Evolutionary conservation across 75 land plant genomes (phyloP), one percentile per base, ranked within the genome.

Genomic region (Chamaecyparis obtusa): DNA sequence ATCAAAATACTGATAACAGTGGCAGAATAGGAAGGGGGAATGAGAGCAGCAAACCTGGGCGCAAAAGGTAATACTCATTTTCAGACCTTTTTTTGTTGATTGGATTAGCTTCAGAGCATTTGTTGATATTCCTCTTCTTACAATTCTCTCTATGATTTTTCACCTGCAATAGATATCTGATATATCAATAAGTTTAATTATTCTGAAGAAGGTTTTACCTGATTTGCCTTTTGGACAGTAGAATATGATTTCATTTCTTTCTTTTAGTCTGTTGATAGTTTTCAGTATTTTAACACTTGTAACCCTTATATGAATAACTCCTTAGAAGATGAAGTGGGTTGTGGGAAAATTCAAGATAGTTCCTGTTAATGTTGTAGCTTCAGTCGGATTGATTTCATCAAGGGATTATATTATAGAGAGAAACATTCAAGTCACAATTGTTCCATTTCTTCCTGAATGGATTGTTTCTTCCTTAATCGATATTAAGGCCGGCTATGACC

Each of bases 21-120:
- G 72, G 88, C 7, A 92, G 92, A 88, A 39, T 91, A 88, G 93
- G 91, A 86, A 92, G 89, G 83, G 91, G 87, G 64, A 86, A 90
- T 87, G 97, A 93, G 85, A 90, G 91, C 83, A 88, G 95, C 17
- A 89, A 87, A 88, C 88, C 92, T 75, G 94, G 95, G 81, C 92
- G 98, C 72, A 96, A 94, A 85, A 96, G 93, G 98, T 96, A 91
- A 80, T 39, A 43, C n/a, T 85, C 74, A 33, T n/a, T 35, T 69
- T 43, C 48, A 80, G 49, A 24, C 21, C 13, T 5, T 44, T 44
- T 80, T 15, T 43, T 79, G 48, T 43, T 76, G 57, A 15, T 46
- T 15, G 30, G 9, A 19, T 85, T 80, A 44, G 44, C 48, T 41
- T 48, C n/a, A 80, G 83, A 21, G 21, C 48, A 43, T 80, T 44